Evolutionary conservation across 176 grass and related monocot species (phyloP).

Genomic region (Aegilops speltoides): DNA sequence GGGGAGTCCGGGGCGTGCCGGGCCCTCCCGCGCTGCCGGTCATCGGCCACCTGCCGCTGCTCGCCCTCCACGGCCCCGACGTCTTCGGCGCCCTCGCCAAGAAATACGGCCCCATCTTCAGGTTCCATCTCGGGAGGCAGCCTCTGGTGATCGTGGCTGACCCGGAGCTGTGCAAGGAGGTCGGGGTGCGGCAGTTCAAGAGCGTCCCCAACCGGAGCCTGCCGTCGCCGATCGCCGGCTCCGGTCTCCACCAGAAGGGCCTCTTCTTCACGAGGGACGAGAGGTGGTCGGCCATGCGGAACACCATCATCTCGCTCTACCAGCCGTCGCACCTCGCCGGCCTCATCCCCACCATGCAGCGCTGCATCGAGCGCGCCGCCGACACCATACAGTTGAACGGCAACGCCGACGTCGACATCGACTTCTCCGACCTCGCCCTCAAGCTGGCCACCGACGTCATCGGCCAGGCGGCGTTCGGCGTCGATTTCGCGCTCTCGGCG

Average conservation of each 20-base stretch:
- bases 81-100: constrained; percentile 57
- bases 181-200: constrained; percentile 75
- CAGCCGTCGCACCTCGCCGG: constrained; percentile 72
- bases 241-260: constrained; percentile 55
- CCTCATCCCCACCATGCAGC: constrained; percentile 74
- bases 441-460: constrained; percentile 78
- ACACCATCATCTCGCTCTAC: constrained; percentile 77
- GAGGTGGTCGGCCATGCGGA: constrained; percentile 74
- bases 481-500: constrained; percentile 59
- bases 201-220: constrained; percentile 68
- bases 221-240: constrained; percentile 55
- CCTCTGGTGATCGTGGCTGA: constrained; percentile 74
- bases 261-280: constrained; percentile 74
- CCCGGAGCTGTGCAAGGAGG: constrained; percentile 66
- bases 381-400: constrained; percentile 6
- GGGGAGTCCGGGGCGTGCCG: constrained; percentile 51
- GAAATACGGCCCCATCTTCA: constrained; percentile 67
- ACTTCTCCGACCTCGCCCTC: constrained; percentile 67
- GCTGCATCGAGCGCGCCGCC: constrained; percentile 46
- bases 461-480: constrained; percentile 64
- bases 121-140: constrained; percentile 83
- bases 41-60: constrained; percentile 68
- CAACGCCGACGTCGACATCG: constrained; percentile 34
- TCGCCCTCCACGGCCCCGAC: constrained; percentile 62
- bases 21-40: constrained; percentile 46